These are phyloP conservation scores for Buddleja alternifolia DNA, from an alignment of 257 asterid genomes.

Conservation along the genomic window DNA sequence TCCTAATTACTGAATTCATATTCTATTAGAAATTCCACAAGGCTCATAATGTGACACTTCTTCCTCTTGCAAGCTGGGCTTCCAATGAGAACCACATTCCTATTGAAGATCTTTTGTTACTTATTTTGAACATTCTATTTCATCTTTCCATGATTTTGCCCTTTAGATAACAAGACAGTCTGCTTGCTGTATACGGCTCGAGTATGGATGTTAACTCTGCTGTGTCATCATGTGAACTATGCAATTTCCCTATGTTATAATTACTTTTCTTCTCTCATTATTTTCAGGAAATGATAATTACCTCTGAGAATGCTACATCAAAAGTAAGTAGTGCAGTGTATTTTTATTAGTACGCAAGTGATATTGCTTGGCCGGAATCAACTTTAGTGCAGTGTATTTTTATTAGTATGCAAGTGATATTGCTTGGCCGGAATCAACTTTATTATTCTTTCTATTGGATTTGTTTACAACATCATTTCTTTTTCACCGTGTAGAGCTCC, in stretches of 20 bases:
- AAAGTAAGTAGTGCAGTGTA: constrained; percentile 49
- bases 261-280: constrained; percentile 4
- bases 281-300: constrained; percentile 77
- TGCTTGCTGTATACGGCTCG: too few species aligned
- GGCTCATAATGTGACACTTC: constrained; percentile 13
- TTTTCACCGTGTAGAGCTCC: constrained; percentile 46
- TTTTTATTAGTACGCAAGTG: neutral
- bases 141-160: neutral
- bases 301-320: constrained; percentile 58
- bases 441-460: constrained; percentile 12
- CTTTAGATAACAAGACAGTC: neutral
- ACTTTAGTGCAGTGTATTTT: constrained; percentile 20
- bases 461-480: neutral
- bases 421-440: constrained; percentile 16
- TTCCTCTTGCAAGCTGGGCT: constrained; percentile 17
- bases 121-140: neutral
- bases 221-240: neutral
- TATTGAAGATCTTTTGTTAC: neutral
- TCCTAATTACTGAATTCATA: constrained; percentile 13
- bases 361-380: constrained; percentile 14
- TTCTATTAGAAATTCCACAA: neutral
- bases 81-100: constrained; percentile 15
- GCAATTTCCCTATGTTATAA: constrained; percentile 11
- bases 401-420: neutral
- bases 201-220: constrained; percentile 1